phyloP scores from a whole-genome alignment of 371 early-diverging fungal genomes.

The Saksenaea vasiformis region DNA sequence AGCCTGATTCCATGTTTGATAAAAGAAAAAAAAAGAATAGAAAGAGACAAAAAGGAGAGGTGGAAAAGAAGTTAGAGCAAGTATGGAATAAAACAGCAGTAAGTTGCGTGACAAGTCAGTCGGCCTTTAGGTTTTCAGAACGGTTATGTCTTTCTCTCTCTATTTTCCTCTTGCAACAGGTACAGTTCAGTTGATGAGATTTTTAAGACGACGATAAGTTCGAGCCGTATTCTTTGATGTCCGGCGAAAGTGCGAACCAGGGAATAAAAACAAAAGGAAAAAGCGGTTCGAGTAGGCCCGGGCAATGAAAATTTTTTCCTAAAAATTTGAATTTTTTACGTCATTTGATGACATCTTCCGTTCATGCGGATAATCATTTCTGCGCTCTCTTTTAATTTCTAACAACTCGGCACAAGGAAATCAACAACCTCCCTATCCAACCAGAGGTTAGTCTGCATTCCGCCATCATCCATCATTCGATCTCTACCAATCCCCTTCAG shows the following conservation, averaged over 20 bases:
- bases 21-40: background rate
- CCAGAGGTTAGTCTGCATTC: background rate
- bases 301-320: slow-evolving; percentile 2
- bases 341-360: slow-evolving; percentile 3
- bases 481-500: slow-evolving; percentile 23
- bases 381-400: too few species aligned
- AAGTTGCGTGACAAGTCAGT: slow-evolving; percentile 6
- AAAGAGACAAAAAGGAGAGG: background rate
- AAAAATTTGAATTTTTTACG: background rate
- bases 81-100: background rate
- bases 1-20: slow-evolving; percentile 11
- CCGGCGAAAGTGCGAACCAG: slow-evolving; percentile 19
- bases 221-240: slow-evolving; percentile 19
- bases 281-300: slow-evolving; percentile 5
- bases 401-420: background rate
- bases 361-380: too few species aligned
- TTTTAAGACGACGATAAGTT: slow-evolving; percentile 13
- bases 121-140: slow-evolving; percentile 6
- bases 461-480: background rate
- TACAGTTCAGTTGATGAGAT: background rate
- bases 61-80: background rate
- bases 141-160: background rate
- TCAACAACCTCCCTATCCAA: slow-evolving; percentile 20
- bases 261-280: slow-evolving; percentile 9
- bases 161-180: background rate